Percentiles rank a stretch among this genome's conserved stretches.
phyloP scores from a whole-genome alignment of 1,139 yeast species.

The Citeromyces hawaiiensis region DNA sequence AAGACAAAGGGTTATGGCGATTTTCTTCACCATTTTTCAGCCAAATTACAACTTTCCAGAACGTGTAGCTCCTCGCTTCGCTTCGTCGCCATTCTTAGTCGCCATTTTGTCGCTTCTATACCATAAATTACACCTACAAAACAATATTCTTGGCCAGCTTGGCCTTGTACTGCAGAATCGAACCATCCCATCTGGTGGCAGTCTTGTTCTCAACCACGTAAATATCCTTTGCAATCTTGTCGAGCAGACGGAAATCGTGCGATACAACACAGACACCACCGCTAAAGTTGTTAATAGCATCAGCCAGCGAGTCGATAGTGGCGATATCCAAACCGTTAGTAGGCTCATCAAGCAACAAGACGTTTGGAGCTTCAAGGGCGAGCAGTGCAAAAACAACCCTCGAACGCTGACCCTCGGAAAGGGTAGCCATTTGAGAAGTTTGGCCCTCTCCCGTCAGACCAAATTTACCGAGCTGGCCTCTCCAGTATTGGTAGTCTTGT shows the following conservation, averaged over 20 bases:
- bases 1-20: too few species aligned
- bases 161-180: conserved; percentile 85
- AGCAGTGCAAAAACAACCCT: conserved; percentile 95
- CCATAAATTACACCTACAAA: conserved; percentile 21
- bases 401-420: conserved; percentile 98
- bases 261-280: conserved; percentile 99
- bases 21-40: too few species aligned
- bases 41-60: too few species aligned
- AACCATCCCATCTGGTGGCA: conserved; percentile 93
- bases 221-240: conserved; percentile 94
- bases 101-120: too few species aligned
- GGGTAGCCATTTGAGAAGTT: conserved; percentile 96
- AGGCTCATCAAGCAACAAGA: conserved; percentile 95
- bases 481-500: conserved; percentile 98
- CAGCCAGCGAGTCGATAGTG: conserved; percentile 95
- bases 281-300: conserved; percentile 83
- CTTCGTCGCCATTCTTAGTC: too few species aligned
- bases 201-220: conserved; percentile 90
- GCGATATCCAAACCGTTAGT: conserved; percentile 98
- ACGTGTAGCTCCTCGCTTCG: too few species aligned
- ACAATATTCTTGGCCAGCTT: conserved; percentile 83
- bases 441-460: conserved; percentile 99
- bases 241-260: conserved; percentile 97
- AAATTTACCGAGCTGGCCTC: conserved; percentile 94
- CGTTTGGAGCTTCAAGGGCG: conserved; percentile 92